These are phyloP conservation scores for Paramecium caudatum DNA, from an alignment of 73 alveolate genomes.

Conservation along the genomic window DNA sequence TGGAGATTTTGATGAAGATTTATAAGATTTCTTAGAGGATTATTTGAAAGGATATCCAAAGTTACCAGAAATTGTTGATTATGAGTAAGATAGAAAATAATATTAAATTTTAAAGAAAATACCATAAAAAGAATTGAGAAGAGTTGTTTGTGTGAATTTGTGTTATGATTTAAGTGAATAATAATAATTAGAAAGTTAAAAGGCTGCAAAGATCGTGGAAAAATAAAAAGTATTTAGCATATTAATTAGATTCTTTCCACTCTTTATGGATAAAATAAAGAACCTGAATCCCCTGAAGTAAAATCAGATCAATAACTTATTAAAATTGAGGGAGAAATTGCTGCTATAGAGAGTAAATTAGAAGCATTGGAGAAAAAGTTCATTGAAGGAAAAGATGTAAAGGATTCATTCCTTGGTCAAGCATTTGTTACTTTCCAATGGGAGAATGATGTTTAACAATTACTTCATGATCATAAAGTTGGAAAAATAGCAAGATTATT, in stretches of 20 bases:
- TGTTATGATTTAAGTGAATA: slow-evolving; percentile 25
- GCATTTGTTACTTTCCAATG: slow-evolving; percentile 75
- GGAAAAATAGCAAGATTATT: background rate
- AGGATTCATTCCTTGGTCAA: slow-evolving; percentile 60
- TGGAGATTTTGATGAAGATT: slow-evolving; percentile 64
- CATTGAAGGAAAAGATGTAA: slow-evolving; percentile 35
- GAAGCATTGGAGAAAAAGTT: slow-evolving; percentile 56
- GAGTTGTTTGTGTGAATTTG: slow-evolving; percentile 50
- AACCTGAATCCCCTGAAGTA: background rate
- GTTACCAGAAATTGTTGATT: slow-evolving; percentile 17
- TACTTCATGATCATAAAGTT: background rate
- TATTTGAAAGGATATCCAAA: slow-evolving; percentile 22
- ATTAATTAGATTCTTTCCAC: background rate
- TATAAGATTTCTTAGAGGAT: background rate
- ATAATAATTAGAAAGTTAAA: background rate
- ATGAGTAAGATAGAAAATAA: slow-evolving; percentile 42
- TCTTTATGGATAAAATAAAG: slow-evolving; percentile 9
- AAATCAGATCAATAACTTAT: background rate
- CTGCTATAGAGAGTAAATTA: slow-evolving; percentile 9
- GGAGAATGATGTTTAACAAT: slow-evolving; percentile 66
- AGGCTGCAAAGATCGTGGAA: slow-evolving; percentile 15
- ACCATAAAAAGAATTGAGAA: background rate
- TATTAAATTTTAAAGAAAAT: background rate
- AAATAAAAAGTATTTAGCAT: slow-evolving; percentile 30
- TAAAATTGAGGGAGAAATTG: background rate